phyloP scores from a whole-genome alignment of 352 stramenopile species.

The Phytophthora nicotianae region DNA sequence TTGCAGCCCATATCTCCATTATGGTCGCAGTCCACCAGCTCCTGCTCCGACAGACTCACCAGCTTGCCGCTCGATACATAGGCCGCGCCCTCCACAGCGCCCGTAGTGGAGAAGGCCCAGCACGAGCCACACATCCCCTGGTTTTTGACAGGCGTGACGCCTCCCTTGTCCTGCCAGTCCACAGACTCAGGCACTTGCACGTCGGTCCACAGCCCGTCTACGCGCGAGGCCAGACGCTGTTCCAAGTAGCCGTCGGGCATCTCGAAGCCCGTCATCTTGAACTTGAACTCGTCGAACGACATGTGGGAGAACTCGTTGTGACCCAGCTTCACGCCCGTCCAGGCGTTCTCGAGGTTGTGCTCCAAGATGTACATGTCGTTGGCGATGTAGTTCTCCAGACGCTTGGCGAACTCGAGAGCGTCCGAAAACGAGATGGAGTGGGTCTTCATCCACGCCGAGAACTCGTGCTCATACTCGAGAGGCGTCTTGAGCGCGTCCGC shows the following conservation, averaged over 20 bases:
- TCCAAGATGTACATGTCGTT: slow-evolving; percentile 90
- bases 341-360: slow-evolving; percentile 79
- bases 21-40: slow-evolving; percentile 97
- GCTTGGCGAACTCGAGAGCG: slow-evolving; percentile 71
- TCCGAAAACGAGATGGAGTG: slow-evolving; percentile 61
- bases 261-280: slow-evolving; percentile 59
- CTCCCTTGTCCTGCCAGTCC: slow-evolving; percentile 95
- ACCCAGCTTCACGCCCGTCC: slow-evolving; percentile 69
- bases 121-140: slow-evolving; percentile 96
- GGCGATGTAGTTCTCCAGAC: slow-evolving; percentile 78
- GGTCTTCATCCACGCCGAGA: slow-evolving; percentile 62
- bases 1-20: slow-evolving; percentile 96
- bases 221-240: slow-evolving; percentile 50
- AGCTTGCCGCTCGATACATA: slow-evolving; percentile 94
- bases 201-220: slow-evolving; percentile 34
- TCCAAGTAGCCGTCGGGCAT: slow-evolving; percentile 67
- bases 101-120: slow-evolving; percentile 97
- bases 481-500: slow-evolving; percentile 55
- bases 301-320: slow-evolving; percentile 88
- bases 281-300: slow-evolving; percentile 94
- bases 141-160: slow-evolving; percentile 93
- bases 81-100: slow-evolving; percentile 96
- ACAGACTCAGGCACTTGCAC: slow-evolving; percentile 77
- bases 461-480: slow-evolving; percentile 74
- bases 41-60: slow-evolving; percentile 95